phyloP scores from a whole-genome alignment of 2,329 filamentous ascomycete species.

The Aspergillus fischeri region DNA sequence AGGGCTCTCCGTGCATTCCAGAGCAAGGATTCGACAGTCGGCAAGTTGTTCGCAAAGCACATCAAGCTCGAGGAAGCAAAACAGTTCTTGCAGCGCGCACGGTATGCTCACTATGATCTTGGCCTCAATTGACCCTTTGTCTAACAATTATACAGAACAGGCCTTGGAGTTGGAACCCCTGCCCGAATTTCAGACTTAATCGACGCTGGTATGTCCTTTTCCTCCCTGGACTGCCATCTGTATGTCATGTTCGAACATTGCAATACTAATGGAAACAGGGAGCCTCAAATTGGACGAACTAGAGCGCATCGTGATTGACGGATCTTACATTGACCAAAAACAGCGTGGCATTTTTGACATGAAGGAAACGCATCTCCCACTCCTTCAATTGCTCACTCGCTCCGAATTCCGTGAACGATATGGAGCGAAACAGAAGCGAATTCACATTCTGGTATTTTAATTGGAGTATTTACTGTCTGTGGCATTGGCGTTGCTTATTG shows the following conservation, averaged over 20 bases:
- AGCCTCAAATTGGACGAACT: slow-evolving; percentile 67
- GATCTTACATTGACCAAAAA: slow-evolving; percentile 90
- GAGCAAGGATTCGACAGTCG: slow-evolving; percentile 70
- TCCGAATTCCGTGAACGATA: slow-evolving; percentile 70
- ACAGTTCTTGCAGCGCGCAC: slow-evolving; percentile 63
- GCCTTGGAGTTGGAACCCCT: slow-evolving; percentile 88
- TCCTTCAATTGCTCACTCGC: slow-evolving; percentile 69
- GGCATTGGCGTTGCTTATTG: slow-evolving; percentile 7
- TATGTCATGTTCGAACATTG: neutral
- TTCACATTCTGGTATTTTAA: slow-evolving; percentile 50
- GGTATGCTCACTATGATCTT: slow-evolving; percentile 31
- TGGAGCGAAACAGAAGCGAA: slow-evolving; percentile 50
- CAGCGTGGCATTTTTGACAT: slow-evolving; percentile 92
- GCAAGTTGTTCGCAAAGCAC: slow-evolving; percentile 96
- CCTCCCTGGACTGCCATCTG: neutral
- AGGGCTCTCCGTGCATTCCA: slow-evolving; percentile 74
- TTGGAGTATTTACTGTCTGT: slow-evolving; percentile 4
- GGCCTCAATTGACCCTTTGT: neutral
- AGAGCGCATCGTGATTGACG: slow-evolving; percentile 80
- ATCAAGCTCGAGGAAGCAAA: slow-evolving; percentile 91
- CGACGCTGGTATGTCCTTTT: slow-evolving; percentile 61
- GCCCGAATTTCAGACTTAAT: slow-evolving; percentile 76
- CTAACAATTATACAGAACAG: slow-evolving; percentile 54
- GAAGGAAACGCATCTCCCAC: slow-evolving; percentile 81
- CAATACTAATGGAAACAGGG: slow-evolving; percentile 41